Conservation (phyloP, 2,329 filamentous ascomycete species). For the Xylaria sp. region DNA sequence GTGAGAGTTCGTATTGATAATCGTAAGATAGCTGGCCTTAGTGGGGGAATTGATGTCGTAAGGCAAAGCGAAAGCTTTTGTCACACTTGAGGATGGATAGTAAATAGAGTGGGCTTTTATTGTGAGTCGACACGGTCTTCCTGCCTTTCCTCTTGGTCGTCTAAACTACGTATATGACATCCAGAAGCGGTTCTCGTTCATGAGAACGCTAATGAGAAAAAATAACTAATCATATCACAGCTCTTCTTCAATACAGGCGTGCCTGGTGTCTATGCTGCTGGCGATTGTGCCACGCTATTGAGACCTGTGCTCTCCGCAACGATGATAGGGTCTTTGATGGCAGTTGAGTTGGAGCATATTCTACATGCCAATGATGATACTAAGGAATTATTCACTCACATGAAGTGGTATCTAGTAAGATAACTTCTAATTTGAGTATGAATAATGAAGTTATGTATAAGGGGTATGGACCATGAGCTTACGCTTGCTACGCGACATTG, state of each 20-base stretch:
- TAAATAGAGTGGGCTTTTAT: conserved; percentile 54
- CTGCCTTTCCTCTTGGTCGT: not conserved
- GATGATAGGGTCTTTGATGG: conserved; percentile 42
- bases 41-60: conserved; percentile 36
- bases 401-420: not conserved
- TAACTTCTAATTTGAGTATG: not conserved
- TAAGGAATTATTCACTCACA: conserved; percentile 27
- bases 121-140: conserved; percentile 30
- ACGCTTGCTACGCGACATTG: not conserved
- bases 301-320: conserved; percentile 44
- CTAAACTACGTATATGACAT: not conserved
- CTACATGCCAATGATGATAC: conserved; percentile 43
- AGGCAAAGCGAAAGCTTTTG: conserved; percentile 41
- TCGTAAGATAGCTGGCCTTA: conserved; percentile 40
- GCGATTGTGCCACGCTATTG: conserved; percentile 56
- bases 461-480: not conserved
- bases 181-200: not conserved
- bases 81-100: conserved; percentile 50
- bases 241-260: conserved; percentile 62
- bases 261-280: conserved; percentile 63
- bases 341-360: conserved; percentile 39
- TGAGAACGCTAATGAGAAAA: not conserved
- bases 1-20: conserved; percentile 53
- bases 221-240: too few relatives aligned
- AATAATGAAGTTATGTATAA: not conserved